A percentile compares a stretch with the other conserved stretches of the same genome.
Evolutionary conservation across 2,329 filamentous ascomycete genomes (phyloP).

Genomic region (Diaporthe sp.): DNA sequence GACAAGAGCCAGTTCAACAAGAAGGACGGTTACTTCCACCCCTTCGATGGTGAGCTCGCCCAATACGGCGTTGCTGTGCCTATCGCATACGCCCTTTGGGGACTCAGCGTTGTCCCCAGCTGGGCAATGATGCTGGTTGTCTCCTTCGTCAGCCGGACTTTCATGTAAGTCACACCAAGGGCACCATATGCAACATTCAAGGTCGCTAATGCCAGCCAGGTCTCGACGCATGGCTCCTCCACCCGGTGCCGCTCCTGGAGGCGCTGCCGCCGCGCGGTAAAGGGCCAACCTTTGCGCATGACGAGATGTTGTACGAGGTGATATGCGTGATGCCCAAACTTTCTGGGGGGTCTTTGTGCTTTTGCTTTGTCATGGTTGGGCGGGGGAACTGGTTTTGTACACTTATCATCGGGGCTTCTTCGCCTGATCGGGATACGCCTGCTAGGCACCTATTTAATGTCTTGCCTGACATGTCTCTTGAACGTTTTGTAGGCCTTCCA

Average conservation of each 20-base stretch:
- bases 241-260: conserved; percentile 46
- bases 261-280: conserved; percentile 45
- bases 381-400: conserved; percentile 22
- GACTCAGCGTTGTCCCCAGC: conserved; percentile 75
- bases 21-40: conserved; percentile 79
- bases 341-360: conserved; percentile 21
- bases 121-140: conserved; percentile 85
- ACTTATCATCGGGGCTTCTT: conserved; percentile 18
- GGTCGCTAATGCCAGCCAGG: conserved; percentile 46
- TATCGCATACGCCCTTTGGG: conserved; percentile 77
- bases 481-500: conserved; percentile 75
- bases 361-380: conserved; percentile 30
- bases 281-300: not conserved
- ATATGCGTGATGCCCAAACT: conserved; percentile 33
- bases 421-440: conserved; percentile 25
- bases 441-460: conserved; percentile 23
- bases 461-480: conserved; percentile 73
- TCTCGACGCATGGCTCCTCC: conserved; percentile 35
- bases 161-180: conserved; percentile 74
- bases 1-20: conserved; percentile 56
- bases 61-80: conserved; percentile 74
- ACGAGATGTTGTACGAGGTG: conserved; percentile 25
- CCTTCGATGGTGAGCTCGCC: conserved; percentile 78
- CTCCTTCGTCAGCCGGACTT: conserved; percentile 78
- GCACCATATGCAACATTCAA: conserved; percentile 32